Evolutionary conservation across 192 early-diverging fungal species (phyloP), one percentile per base, ranked within the genome.

Genomic region (Coemansia sp.): DNA sequence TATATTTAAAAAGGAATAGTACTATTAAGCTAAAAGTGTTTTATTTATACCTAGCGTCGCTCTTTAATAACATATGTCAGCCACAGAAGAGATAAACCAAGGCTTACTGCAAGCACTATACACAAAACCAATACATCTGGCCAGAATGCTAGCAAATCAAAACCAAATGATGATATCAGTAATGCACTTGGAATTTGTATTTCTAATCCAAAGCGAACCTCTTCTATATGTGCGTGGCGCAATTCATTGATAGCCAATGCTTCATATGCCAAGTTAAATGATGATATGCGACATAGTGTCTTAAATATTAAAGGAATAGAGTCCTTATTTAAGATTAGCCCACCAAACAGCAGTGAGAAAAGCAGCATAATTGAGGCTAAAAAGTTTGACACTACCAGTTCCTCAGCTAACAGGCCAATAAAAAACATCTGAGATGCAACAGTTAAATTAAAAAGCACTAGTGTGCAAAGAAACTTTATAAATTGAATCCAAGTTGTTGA

Each of bases 181-280:
- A 90, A 82, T 8, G 92, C 91, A 29, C 92, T 92, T 46, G 93
- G 93, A 21, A 94, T 88, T 80, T 94, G 88, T 57, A 95, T 94
- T 53, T 90, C 85, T 21, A 95, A 76, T 7, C 93, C 92, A 83
- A 88, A 92, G 46, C 88, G 86, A 25, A 90, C 88, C 54, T 95
- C 92, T 33, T 88, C 84, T 7, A 95, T 72, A 56, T 88, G 89
- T 33, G 94, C 76, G 46, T 91, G 87, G 1, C 89, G 84, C 17
- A 97, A 84, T 74, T 97, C 95, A 71, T 95, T 97, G 31, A 94
- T 93, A 24, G 94, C 76, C 29, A 97, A 63, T 0, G 95, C 92
- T 63, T 97, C 95, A 55, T 95, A 88, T 6, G 91, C 95, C 72
- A 89, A 87, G 58, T 97, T 95, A 72, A 95, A 97, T 64, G 94